Base-by-base conservation (phyloP, 352 stramenopile species). In the Phytophthora sojae region DNA sequence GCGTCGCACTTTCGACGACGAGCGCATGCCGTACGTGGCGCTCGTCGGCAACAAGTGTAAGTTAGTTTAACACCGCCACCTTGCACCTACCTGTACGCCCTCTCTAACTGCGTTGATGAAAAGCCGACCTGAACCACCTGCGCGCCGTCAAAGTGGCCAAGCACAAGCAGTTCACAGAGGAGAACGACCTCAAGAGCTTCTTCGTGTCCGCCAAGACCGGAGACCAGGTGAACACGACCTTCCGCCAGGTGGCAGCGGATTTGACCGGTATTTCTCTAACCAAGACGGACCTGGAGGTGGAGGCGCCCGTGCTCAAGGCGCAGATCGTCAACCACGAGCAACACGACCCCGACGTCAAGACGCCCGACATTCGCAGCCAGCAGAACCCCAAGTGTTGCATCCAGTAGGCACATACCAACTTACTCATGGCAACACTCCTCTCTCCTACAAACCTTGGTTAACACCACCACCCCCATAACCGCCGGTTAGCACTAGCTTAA, bases 181-280 rank as follows among this genome's bases (percentile, higher is more conserved):
- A 98, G 70, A 98, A 98, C 80, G 88, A 96, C 60, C 82, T 96
- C 64, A 95, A 96, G 65, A 92, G 85, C 58, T 98, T 94, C 73
- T 94, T 97, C 57, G 85, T 98, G 63, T 98, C 94, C 26, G 96
- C 96, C 21, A 99, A 98, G 77, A 96, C 89, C 0, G 96, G 95
- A n/a, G 95, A 99, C 75, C 79, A 95, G 44, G 86, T 98, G 56
- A 96, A 96, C 68, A 67, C 82, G n/a, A 74, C 83, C 4, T 98
- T 98, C 69, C 87, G 83, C 29, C 87, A 97, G 62, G 74, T 98
- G 42, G 88, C 90, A 12, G 83, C 93, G 7, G 89, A 96, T 47
- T 69, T 98, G 32, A 88, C 89, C 0, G 88, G 92, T 19, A 83
- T 99, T 49, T 52, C 81, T 3, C 73, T 98, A n/a, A 87, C 80